Base-by-base conservation (phyloP, 352 stramenopile species). In the Phytopythium litorale region DNA sequence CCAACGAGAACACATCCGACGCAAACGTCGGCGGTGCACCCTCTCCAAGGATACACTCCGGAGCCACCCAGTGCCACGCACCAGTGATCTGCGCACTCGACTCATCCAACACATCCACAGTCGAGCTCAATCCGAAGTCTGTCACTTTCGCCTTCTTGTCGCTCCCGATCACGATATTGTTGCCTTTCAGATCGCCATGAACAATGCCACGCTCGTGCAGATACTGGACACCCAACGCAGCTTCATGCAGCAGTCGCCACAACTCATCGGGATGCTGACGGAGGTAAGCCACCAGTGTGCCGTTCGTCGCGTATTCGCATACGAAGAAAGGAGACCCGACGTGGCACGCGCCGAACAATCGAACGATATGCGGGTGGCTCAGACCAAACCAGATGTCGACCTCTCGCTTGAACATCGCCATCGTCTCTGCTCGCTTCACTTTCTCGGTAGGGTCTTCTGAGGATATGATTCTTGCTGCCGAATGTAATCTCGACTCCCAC, bases 141-240 rank as follows among this genome's bases (percentile, higher is more conserved):
- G 58, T 67, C 18, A 76, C 37, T 21, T 76, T 76, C 48, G 70
- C 68, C 7, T 71, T 73, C 19, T 59, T 56, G 25, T 73, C 65
- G 21, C 58, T 71, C 16, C 69, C 59, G 7, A 76, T 60, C 62
- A 76, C 62, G 42, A 76, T 70, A 18, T 71, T 76, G 51, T 76
- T 72, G 3, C 64, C 56, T 32, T 78, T 81, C 9, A 81, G 35
- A 53, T 81, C 71, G 37, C 66, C 70, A 32, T 81, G 73, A 30
- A 81, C 60, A 28, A 78, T 70, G 0, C 49, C 51, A 23, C 62
- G 60, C 12, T 62, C 49, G n/a, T 81, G 73, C 7, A 81, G 50
- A 23, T 76, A 78, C 33, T 71, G 65, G 1, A 81, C 46, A 0
- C 73, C 73, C 19, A 78, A 59, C 0, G 70, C 67, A 11, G 62